Evolutionary conservation across 2,329 filamentous ascomycete species (phyloP), one percentile per base, ranked within the genome.

Genomic region (Calonectria henricotiae): DNA sequence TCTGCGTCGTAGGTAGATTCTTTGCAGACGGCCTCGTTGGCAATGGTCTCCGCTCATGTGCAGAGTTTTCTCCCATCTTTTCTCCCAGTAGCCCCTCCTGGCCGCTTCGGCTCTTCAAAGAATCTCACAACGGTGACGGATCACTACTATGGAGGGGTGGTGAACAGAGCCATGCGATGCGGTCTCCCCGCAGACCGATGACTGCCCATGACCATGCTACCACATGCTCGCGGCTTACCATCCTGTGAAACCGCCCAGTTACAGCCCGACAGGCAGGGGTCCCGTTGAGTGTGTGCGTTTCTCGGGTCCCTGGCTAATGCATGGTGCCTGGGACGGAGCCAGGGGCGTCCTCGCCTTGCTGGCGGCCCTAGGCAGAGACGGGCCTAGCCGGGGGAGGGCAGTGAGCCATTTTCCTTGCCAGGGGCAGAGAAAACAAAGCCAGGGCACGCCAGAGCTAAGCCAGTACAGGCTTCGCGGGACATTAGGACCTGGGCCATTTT

Each of bases 291-390:
- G 75, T 69, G 62, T 77, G 75, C 75, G 69, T 77, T 69, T 74
- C 70, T 55, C 44, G 61, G 75, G 75, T 73, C 75, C 75, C 73
- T 74, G 75, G 75, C 75, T 77, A 77, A 77, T 72, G 74, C 74
- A 77, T 71, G 73, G 75, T 77, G 75, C 75, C 75, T 75, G 68
- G 68, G 20, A 69, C 69, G 35, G 27, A 46, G 30, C 43, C 54
- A 54, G 46, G 68, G 67, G 32, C 20, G 25, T 17, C 62, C 54
- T 51, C 62, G 44, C 25, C 20, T 30, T 61, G 39, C 30, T 71
- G 70, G 70, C 65, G 58, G 39, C 47, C 68, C 71, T 71, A 73
- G 68, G 41, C 65, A 68, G 58, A 70, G 72, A 61, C 41, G 23
- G 70, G 58, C 44, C 27, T 72, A 74, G 69, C 63, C 39, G 35